Percentiles rank a stretch among this genome's conserved stretches.
Evolutionary conservation across 2,329 filamentous ascomycete species (phyloP).

Genomic region (Aspergillus texensis): DNA sequence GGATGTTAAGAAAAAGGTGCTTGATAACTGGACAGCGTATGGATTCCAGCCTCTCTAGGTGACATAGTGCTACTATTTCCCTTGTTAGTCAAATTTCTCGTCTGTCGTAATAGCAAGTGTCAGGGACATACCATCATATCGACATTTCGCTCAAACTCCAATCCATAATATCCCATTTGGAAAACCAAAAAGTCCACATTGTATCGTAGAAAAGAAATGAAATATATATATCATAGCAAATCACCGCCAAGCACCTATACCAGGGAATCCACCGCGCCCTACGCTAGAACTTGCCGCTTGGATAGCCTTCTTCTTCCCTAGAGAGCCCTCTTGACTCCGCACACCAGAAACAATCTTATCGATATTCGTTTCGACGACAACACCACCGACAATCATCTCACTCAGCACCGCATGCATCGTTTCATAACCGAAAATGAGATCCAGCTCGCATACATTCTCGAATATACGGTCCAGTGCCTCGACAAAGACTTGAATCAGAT

Average conservation of each 20-base stretch:
- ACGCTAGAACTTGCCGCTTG: conserved; percentile 45
- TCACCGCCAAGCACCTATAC: conserved; percentile 44
- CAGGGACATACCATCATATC: neutral
- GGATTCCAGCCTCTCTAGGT: neutral
- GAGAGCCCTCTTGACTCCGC: conserved; percentile 51
- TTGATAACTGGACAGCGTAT: conserved; percentile 2
- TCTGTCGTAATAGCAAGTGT: neutral
- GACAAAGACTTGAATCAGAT: conserved; percentile 97
- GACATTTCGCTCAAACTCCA: neutral
- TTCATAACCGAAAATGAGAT: conserved; percentile 99
- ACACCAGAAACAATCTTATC: conserved; percentile 89
- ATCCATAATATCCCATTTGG: neutral
- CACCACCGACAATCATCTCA: conserved; percentile 94
- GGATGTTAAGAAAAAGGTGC: neutral
- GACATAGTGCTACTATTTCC: neutral
- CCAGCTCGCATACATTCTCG: conserved; percentile 97
- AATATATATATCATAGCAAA: neutral
- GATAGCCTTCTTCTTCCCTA: conserved; percentile 48
- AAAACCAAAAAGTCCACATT: neutral
- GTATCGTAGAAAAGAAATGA: neutral
- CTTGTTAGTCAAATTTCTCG: neutral
- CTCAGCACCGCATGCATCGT: conserved; percentile 86
- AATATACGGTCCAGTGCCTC: conserved; percentile 93
- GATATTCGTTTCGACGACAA: conserved; percentile 88
- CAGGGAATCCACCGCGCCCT: conserved; percentile 41